Evolutionary conservation across 2,329 filamentous ascomycete genomes (phyloP), one percentile per base, ranked within the genome.

Genomic region (Cercospora brassicicola): DNA sequence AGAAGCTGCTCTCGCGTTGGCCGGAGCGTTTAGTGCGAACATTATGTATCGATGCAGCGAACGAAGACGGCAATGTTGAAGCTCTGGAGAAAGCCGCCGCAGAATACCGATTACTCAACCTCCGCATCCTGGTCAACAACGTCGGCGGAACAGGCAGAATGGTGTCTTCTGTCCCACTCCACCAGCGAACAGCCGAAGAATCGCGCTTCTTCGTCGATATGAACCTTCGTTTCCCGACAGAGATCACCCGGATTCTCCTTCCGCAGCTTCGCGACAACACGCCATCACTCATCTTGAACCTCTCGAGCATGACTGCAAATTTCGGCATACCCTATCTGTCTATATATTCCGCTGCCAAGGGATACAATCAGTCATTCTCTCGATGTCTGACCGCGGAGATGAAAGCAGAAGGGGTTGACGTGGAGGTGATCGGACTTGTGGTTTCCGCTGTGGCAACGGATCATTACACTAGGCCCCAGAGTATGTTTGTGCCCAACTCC

Each of bases 91-190:
- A 69, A 31, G 68, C 80, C 26, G 73, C 76, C 15, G 57, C 31
- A 8, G 45, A 64, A 3, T 45, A 74, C 7, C 61, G 66, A 15
- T 79, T 77, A 60, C 73, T 84, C 39, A 76, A 82, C 68, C 76
- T 89, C 33, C 86, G 83, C 0, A 77, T 88, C 2, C 77, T 89
- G 26, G 76, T 89, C 72, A 88, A 88, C 77, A 88, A 88, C 74
- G 83, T 86, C 0, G 86, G 86, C 20, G 84, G 84, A 10, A 75
- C 73, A 11, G 72, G 72, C 10, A 64, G 69, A 11, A 62, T 77
- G 65, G 75, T 77, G 3, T 68, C 73, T 0, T 84, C 79, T 66
- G 74, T 74, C 3, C 70, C 78, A 2, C 74, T 86, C 4, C 74
- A 79, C 11, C 73, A 80, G 2, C 77, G 77, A 10, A 75, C 78